Conservation (phyloP, 805 yeast genomes). For the Spathaspora boniae region DNA sequence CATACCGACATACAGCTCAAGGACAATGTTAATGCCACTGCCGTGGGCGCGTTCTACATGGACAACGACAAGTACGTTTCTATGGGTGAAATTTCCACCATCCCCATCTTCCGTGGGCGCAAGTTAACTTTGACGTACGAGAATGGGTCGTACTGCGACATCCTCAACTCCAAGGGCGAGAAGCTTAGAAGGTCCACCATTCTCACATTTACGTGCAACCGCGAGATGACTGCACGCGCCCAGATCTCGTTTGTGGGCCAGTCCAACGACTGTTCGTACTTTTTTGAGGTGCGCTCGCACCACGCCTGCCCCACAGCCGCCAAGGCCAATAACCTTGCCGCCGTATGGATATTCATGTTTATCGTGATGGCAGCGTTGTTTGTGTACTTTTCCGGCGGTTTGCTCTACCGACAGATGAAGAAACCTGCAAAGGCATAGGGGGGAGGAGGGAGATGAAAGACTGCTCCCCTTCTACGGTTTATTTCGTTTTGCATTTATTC, state of each 20-base stretch:
- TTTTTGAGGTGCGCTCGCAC: slow-evolving; percentile 79
- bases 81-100: slow-evolving; percentile 55
- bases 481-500: no score
- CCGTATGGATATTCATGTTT: slow-evolving; percentile 43
- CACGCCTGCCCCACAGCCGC: slow-evolving; percentile 83
- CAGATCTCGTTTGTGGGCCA: slow-evolving; percentile 68
- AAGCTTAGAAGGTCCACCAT: slow-evolving; percentile 58
- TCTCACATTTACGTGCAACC: slow-evolving; percentile 73
- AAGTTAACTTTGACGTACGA: slow-evolving; percentile 67
- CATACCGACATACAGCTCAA: slow-evolving; percentile 38
- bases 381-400: slow-evolving; percentile 38
- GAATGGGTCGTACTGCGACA: slow-evolving; percentile 60
- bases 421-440: not conserved
- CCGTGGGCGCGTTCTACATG: slow-evolving; percentile 42
- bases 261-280: slow-evolving; percentile 72
- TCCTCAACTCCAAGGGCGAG: slow-evolving; percentile 39
- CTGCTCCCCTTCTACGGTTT: no score
- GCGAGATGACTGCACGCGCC: slow-evolving; percentile 65
- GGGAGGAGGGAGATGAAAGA: no score
- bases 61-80: slow-evolving; percentile 37
- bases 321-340: slow-evolving; percentile 59
- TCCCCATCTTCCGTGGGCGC: slow-evolving; percentile 68
- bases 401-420: slow-evolving; percentile 28
- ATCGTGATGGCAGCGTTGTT: slow-evolving; percentile 31
- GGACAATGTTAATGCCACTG: slow-evolving; percentile 38